Evolutionary conservation across 257 asterid genomes (phyloP).

Genomic region (Phtheirospermum japonicum): DNA sequence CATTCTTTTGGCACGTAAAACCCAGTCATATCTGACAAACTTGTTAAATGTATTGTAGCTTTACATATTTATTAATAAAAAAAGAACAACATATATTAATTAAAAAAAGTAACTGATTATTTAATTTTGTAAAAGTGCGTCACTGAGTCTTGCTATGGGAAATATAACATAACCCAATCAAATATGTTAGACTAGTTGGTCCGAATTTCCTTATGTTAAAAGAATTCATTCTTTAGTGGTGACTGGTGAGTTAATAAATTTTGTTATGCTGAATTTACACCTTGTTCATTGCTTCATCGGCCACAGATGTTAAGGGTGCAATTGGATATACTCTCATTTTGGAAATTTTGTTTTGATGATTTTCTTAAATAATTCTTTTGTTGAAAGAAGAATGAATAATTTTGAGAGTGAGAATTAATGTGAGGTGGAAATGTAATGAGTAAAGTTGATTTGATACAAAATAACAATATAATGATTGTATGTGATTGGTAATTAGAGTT

Average conservation of each 20-base stretch:
- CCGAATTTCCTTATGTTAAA: slow-evolving; percentile 9
- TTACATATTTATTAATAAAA: slow-evolving; percentile 15
- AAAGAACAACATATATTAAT: background rate
- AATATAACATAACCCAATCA: background rate
- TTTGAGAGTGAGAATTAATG: no score
- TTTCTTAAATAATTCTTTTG: no score
- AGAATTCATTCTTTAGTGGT: slow-evolving; percentile 3
- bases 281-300: slow-evolving; percentile 7
- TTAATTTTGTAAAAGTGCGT: background rate
- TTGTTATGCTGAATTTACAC: no score
- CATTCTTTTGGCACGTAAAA: background rate
- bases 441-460: no score
- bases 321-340: no score
- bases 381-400: no score
- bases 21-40: background rate
- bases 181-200: background rate
- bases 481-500: no score
- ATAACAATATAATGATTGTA: no score
- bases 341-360: no score
- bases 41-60: background rate
- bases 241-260: no score
- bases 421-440: no score
- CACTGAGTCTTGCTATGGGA: slow-evolving; percentile 15
- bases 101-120: slow-evolving; percentile 6
- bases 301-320: slow-evolving; percentile 8